These are phyloP conservation scores for Penicillium sp. DNA, from an alignment of 2,329 filamentous ascomycete genomes.

Conservation along the genomic window DNA sequence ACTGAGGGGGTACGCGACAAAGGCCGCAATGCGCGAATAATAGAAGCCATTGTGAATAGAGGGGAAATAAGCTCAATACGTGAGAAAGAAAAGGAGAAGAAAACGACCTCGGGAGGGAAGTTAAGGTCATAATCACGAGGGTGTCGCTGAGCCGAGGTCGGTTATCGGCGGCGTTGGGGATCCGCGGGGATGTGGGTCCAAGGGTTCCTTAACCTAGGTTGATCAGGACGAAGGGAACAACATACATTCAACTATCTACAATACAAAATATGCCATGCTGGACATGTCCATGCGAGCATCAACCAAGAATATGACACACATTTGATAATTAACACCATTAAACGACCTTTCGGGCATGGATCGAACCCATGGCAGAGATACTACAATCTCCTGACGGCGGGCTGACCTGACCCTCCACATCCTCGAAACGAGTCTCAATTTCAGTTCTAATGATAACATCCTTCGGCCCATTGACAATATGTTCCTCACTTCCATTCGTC, in stretches of 20 bases:
- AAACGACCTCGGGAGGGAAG: background rate
- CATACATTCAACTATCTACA: background rate
- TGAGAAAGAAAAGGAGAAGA: slow-evolving; percentile 3
- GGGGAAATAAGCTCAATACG: slow-evolving; percentile 2
- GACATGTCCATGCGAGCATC: background rate
- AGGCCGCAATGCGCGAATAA: slow-evolving; percentile 48
- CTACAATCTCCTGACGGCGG: background rate
- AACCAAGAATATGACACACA: background rate
- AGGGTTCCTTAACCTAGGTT: slow-evolving; percentile 5
- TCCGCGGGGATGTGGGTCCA: slow-evolving; percentile 21
- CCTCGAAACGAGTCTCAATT: slow-evolving; percentile 7
- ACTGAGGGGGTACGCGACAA: slow-evolving; percentile 42
- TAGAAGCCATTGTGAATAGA: slow-evolving; percentile 45
- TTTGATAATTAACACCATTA: background rate
- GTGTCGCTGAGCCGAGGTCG: slow-evolving; percentile 18
- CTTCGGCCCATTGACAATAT: background rate
- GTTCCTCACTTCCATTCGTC: slow-evolving; percentile 1
- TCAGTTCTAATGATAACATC: slow-evolving; percentile 7
- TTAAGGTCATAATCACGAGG: slow-evolving; percentile 19
- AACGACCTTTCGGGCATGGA: background rate
- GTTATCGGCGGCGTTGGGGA: slow-evolving; percentile 24
- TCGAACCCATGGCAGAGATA: background rate
- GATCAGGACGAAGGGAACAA: background rate
- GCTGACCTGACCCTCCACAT: background rate
- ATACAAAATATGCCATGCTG: background rate